Evolutionary conservation across 2,329 filamentous ascomycete genomes (phyloP).

Genomic region (Pyricularia sp.): DNA sequence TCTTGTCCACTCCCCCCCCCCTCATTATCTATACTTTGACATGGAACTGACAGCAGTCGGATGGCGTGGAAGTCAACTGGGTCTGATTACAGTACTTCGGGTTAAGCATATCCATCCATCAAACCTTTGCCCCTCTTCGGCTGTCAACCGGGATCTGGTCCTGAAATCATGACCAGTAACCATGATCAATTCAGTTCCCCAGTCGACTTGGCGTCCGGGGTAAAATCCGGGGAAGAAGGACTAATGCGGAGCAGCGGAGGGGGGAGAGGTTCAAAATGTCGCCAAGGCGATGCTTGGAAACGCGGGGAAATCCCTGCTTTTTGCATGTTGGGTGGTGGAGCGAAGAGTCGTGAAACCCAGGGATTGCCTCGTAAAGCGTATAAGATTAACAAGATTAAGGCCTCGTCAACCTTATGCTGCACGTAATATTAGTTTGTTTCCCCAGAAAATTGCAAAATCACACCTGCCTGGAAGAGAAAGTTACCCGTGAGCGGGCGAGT

Average conservation of each 20-base stretch:
- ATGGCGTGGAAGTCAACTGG: too few relatives aligned
- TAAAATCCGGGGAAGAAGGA: background rate
- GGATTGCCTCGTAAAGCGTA: background rate
- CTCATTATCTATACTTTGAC: too few relatives aligned
- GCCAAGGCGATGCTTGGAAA: background rate
- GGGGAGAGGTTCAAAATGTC: background rate
- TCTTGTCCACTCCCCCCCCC: too few relatives aligned
- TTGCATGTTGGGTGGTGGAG: background rate
- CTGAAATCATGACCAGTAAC: background rate
- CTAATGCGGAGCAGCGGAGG: background rate
- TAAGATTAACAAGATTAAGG: background rate
- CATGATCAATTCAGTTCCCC: background rate
- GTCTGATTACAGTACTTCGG: too few relatives aligned
- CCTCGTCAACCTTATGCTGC: background rate
- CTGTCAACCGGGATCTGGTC: background rate
- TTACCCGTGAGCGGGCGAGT: background rate
- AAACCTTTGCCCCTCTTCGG: background rate
- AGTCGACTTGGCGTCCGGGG: background rate
- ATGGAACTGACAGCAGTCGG: too few relatives aligned
- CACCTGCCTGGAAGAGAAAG: background rate
- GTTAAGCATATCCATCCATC: background rate
- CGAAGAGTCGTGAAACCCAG: background rate
- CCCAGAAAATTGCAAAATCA: background rate
- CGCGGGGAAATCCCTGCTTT: background rate
- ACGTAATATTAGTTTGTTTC: background rate